These are phyloP conservation scores for Edaphochlamys debaryana DNA, from an alignment of 139 green algal genomes.

Conservation along the genomic window DNA sequence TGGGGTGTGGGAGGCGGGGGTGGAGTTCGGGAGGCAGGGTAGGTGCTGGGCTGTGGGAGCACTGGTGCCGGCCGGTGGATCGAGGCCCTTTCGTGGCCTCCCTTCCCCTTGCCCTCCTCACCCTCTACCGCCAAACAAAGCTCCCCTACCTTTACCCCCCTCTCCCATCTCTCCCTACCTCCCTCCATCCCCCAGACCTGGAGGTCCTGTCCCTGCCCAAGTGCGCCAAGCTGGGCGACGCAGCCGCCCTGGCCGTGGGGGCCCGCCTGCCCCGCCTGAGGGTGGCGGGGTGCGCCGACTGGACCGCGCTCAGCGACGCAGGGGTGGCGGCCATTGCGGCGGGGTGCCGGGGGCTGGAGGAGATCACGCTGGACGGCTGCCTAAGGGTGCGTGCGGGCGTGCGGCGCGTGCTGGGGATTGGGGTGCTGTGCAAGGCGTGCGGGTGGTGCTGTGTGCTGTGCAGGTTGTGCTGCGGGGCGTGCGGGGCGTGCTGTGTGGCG, in stretches of 20 bases:
- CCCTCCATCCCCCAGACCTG: background rate
- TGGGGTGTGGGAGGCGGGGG: no score
- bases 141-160: no score
- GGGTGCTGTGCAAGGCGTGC: no score
- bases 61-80: no score
- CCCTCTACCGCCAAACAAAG: no score
- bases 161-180: background rate
- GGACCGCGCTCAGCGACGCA: constrained; percentile 2
- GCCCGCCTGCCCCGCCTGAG: background rate
- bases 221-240: constrained; percentile 18
- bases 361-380: constrained; percentile 25
- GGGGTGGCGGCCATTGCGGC: background rate
- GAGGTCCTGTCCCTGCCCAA: constrained; percentile 10
- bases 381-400: background rate
- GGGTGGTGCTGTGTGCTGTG: no score
- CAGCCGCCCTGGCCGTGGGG: background rate
- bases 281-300: background rate
- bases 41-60: background rate
- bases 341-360: constrained; percentile 13
- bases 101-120: no score
- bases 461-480: no score
- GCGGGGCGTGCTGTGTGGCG: no score
- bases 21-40: background rate
- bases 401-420: no score
- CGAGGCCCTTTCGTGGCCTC: no score